Evolutionary conservation across 2,329 filamentous ascomycete species (phyloP).

Genomic region (Aspergillus vadensis): DNA sequence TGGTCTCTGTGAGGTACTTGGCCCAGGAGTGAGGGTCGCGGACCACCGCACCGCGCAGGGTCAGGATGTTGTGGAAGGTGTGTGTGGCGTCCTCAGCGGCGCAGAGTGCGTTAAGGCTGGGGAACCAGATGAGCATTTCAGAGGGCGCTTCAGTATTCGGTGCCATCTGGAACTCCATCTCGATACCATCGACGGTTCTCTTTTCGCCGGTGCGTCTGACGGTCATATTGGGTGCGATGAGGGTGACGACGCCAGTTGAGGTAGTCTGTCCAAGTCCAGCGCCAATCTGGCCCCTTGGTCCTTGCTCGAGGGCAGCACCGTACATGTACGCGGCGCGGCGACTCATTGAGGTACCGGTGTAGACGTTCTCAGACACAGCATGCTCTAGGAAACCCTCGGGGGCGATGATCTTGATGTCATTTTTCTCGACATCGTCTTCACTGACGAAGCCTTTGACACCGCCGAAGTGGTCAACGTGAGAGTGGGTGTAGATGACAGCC

Average conservation of each 20-base stretch:
- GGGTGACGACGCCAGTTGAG: conserved; percentile 30
- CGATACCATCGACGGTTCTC: conserved; percentile 36
- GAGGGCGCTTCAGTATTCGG: conserved; percentile 47
- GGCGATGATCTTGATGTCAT: conserved; percentile 29
- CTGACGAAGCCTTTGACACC: conserved; percentile 27
- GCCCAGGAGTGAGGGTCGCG: conserved; percentile 46
- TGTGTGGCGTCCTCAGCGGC: conserved; percentile 45
- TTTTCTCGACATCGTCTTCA: conserved; percentile 7
- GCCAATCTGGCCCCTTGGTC: conserved; percentile 40
- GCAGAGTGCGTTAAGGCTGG: conserved; percentile 39
- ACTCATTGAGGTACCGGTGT: conserved; percentile 42
- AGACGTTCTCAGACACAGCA: conserved; percentile 44
- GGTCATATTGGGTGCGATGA: conserved; percentile 39
- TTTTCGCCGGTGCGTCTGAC: conserved; percentile 37
- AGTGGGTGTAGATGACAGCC: conserved; percentile 46
- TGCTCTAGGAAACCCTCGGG: conserved; percentile 46
- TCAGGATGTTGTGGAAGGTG: conserved; percentile 46
- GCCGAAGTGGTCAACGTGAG: conserved; percentile 44
- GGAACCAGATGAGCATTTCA: conserved; percentile 47
- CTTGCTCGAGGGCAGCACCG: conserved; percentile 32
- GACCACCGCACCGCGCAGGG: conserved; percentile 45
- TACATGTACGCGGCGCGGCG: conserved; percentile 46
- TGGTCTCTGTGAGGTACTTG: conserved; percentile 38
- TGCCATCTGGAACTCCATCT: conserved; percentile 46
- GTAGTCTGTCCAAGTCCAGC: conserved; percentile 39